These are phyloP conservation scores for Colletotrichum limetticola DNA, from an alignment of 2,329 filamentous ascomycete species.

Conservation along the genomic window DNA sequence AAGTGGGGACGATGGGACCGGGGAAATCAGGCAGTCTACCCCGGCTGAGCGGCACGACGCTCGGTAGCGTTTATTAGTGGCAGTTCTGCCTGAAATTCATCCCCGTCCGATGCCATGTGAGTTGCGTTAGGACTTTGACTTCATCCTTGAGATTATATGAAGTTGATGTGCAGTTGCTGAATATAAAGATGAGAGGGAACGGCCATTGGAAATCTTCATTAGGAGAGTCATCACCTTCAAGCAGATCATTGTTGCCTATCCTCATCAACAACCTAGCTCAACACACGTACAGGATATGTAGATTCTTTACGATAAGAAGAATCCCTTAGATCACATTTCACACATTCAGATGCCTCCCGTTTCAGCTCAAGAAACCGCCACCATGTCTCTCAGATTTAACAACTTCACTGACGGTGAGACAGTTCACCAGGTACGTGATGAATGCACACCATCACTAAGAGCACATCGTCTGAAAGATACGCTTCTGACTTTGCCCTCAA, in stretches of 20 bases:
- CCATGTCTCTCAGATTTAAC: not conserved
- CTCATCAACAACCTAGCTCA: not conserved
- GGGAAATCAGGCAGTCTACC: conserved; percentile 2
- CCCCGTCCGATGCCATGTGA: not conserved
- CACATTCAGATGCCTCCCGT: not conserved
- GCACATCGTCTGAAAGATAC: too few species aligned
- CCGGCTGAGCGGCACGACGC: not conserved
- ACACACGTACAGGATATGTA: not conserved
- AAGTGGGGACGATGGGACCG: not conserved
- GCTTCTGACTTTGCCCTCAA: not conserved
- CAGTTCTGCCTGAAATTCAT: not conserved
- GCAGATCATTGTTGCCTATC: not conserved
- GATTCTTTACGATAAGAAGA: not conserved
- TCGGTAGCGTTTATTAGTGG: not conserved
- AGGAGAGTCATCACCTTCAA: not conserved
- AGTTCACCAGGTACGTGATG: conserved; percentile 4
- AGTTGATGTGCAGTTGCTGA: not conserved
- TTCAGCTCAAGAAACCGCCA: not conserved
- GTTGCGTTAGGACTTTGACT: not conserved
- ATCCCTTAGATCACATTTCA: not conserved
- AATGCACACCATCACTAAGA: too few species aligned
- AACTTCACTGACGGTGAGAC: conserved; percentile 16
- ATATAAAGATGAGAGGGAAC: not conserved
- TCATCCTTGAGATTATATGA: too few species aligned
- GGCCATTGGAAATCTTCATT: not conserved